Conservation (phyloP, 306 rosid genomes). For the Prunus salicina region DNA sequence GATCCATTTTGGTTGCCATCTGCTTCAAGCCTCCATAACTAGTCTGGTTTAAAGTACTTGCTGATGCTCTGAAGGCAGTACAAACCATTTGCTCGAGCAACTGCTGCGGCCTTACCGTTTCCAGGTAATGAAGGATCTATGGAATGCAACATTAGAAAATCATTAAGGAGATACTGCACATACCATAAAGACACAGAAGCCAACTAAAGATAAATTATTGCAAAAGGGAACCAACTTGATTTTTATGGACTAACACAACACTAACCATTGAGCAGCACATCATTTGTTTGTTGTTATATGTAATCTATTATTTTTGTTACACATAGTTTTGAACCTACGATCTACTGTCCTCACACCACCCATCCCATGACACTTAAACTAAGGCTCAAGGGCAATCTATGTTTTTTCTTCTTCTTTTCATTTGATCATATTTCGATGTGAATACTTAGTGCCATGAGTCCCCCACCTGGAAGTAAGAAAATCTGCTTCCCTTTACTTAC, state of each 20-base stretch:
- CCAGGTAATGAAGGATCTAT: slow-evolving; percentile 92
- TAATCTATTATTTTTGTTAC: not conserved
- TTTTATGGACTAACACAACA: not conserved
- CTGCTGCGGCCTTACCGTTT: slow-evolving; percentile 74
- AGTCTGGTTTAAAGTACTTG: slow-evolving; percentile 67
- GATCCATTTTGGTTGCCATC: slow-evolving; percentile 73
- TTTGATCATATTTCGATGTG: not conserved
- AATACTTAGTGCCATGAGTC: not conserved
- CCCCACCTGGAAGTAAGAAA: not conserved
- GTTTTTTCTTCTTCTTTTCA: not conserved
- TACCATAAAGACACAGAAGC: not conserved
- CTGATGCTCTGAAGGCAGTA: slow-evolving; percentile 84
- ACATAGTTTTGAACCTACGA: not conserved
- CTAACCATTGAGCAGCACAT: not conserved
- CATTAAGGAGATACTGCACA: slow-evolving; percentile 9
- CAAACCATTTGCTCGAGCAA: slow-evolving; percentile 93
- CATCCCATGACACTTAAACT: not conserved
- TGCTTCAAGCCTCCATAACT: slow-evolving; percentile 70
- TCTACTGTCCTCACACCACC: not conserved
- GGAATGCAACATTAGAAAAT: slow-evolving; percentile 16
- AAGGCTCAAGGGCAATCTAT: not conserved
- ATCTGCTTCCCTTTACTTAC: not conserved
- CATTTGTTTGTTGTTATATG: not conserved
- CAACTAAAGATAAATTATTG: slow-evolving; percentile 17
- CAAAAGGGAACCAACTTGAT: not conserved